A percentile compares a stretch with the other conserved stretches of the same genome.
Conservation (phyloP, 169 alveolate species). For the Plasmodium vivax region DNA sequence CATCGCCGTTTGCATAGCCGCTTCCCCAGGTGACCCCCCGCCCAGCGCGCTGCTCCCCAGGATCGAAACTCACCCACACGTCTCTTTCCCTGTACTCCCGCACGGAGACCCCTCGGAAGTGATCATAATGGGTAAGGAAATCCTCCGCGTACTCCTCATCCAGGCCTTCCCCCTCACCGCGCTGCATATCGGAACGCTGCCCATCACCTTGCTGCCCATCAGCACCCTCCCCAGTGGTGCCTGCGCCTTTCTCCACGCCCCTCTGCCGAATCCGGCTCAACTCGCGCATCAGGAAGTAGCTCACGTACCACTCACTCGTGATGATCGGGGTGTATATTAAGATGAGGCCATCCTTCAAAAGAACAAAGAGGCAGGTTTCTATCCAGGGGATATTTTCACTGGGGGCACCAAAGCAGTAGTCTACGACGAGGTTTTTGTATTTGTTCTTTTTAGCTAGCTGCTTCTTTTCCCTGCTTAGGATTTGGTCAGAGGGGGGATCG, state of each 20-base stretch:
- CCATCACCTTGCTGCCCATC: neutral
- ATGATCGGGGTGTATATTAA: conserved; percentile 61
- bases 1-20: neutral
- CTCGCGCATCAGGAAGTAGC: conserved; percentile 33
- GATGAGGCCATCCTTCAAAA: conserved; percentile 24
- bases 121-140: conserved; percentile 22
- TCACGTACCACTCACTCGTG: conserved; percentile 31
- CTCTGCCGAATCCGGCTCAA: conserved; percentile 4
- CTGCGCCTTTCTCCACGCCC: neutral
- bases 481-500: neutral
- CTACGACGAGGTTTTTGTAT: conserved; percentile 61
- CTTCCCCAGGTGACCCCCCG: neutral
- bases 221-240: neutral
- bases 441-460: conserved; percentile 8
- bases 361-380: conserved; percentile 53
- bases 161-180: neutral
- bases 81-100: neutral
- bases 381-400: conserved; percentile 50
- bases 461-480: neutral
- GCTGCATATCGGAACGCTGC: neutral
- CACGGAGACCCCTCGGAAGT: conserved; percentile 21
- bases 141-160: conserved; percentile 22
- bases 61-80: conserved; percentile 9
- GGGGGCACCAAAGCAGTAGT: conserved; percentile 40
- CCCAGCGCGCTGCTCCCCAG: neutral